Evolutionary conservation across 495 filamentous ascomycete species (phyloP), one percentile per base, ranked within the genome.

Genomic region (Xeromyces bisporus): DNA sequence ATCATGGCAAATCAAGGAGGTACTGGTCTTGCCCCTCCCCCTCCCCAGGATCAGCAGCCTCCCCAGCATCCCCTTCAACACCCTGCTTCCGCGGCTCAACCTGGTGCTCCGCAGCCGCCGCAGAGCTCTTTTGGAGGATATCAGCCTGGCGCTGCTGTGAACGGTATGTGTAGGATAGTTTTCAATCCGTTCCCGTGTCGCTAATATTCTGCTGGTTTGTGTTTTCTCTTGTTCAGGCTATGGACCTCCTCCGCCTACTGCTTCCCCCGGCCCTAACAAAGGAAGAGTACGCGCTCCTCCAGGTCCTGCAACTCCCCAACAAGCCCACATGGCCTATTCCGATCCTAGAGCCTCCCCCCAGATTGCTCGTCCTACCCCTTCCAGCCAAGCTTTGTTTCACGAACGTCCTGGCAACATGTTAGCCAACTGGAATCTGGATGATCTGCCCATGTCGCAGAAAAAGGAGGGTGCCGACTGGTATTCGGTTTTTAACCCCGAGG

Each of bases 1-100:
- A 93, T 97, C 42, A 94, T 97, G 80, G 69, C 89, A 37, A 87
- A 86, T 34, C 77, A 77, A 54, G 78, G 75, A 47, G 75, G 73
- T 44, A 84, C 84, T 63, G 77, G 78, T 39, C 78, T 93, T 47
- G 85, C 83, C 33, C 89, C 86, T 45, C 83, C 81, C 37, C 73
- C 73, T 35, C 69, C 69, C 50, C 72, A 75, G 47, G 66, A 69
- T 48, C 67, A 68, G 47, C 65, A 67, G 45, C 67, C 71, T 42
- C 66, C 71, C 38, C 59, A 59, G 51, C 62, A 66, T 44, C 64
- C 61, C 43, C 68, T 73, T 51, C 68, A 68, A 46, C 66, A 65
- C 42, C 64, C 66, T 55, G 50, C 68, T 60, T 40, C 76, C 61
- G 44, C 60, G 36, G 66, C 69, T 39, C 73, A 64, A 44, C 64